A percentile compares a stretch with the other conserved stretches of the same genome.
These are phyloP conservation scores for Pinguiococcus pyrenoidosus DNA, from an alignment of 108 stramenopile genomes.

Conservation along the genomic window DNA sequence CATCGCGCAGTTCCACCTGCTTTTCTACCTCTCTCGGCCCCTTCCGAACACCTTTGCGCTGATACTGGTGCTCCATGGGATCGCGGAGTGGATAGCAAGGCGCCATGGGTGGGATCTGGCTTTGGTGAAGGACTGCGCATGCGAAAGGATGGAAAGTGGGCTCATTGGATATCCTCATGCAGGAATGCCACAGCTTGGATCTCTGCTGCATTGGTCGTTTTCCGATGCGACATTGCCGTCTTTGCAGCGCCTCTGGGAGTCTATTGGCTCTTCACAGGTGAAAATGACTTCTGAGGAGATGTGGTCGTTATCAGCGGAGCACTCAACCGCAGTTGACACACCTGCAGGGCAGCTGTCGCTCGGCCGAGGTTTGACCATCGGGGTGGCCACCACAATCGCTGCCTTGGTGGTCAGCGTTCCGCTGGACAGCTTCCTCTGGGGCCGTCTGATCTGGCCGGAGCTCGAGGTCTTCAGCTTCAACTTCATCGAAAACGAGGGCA, in stretches of 20 bases:
- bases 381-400: slow-evolving; percentile 43
- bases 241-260: neutral
- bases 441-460: slow-evolving; percentile 86
- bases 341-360: slow-evolving; percentile 45
- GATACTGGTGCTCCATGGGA: slow-evolving; percentile 46
- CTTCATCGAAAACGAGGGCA: slow-evolving; percentile 74
- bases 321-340: too few relatives aligned
- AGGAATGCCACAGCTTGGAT: neutral
- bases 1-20: slow-evolving; percentile 72
- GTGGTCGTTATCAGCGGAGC: too few relatives aligned
- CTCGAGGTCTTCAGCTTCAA: slow-evolving; percentile 91
- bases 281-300: too few relatives aligned
- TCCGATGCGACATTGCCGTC: neutral
- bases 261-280: slow-evolving; percentile 36
- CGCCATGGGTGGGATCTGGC: slow-evolving; percentile 25
- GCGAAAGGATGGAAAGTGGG: slow-evolving; percentile 1
- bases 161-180: slow-evolving; percentile 35
- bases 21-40: slow-evolving; percentile 82
- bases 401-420: slow-evolving; percentile 57
- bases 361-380: slow-evolving; percentile 43
- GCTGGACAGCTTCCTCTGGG: slow-evolving; percentile 75
- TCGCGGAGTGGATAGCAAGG: slow-evolving; percentile 38
- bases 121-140: neutral
- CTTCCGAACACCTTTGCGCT: slow-evolving; percentile 93
- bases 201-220: neutral